phyloP scores from a whole-genome alignment of 2,329 filamentous ascomycete genomes.

The Alternaria sp. region DNA sequence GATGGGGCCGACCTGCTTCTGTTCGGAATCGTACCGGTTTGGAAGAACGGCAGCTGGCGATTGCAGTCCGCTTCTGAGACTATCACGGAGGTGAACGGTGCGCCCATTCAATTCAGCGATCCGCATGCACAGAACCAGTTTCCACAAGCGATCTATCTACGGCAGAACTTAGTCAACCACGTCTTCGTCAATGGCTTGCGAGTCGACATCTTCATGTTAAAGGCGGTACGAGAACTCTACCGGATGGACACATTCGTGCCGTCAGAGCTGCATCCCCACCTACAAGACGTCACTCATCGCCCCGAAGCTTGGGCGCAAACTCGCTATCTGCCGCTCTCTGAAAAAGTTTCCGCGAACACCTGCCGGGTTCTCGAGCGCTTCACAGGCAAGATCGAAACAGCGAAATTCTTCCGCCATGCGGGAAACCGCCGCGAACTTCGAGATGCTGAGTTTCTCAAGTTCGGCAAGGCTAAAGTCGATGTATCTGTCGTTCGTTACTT shows the following conservation, averaged over 20 bases:
- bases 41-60: constrained; percentile 12
- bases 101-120: constrained; percentile 13
- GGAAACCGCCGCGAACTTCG: background rate
- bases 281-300: constrained; percentile 10
- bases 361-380: constrained; percentile 20
- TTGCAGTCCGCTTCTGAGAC: constrained; percentile 12
- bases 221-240: constrained; percentile 9
- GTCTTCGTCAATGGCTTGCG: constrained; percentile 5
- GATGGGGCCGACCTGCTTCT: constrained; percentile 8
- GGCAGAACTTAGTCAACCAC: constrained; percentile 9
- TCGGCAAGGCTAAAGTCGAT: constrained; percentile 13
- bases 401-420: constrained; percentile 14
- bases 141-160: constrained; percentile 14
- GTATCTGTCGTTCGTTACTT: constrained; percentile 21
- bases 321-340: constrained; percentile 5
- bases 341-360: constrained; percentile 9
- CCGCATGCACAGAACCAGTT: constrained; percentile 4
- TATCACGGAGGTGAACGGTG: constrained; percentile 16
- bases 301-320: constrained; percentile 10
- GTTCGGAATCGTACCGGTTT: constrained; percentile 7
- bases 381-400: constrained; percentile 12
- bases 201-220: constrained; percentile 22
- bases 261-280: background rate
- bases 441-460: constrained; percentile 16
- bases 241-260: background rate